Evolutionary conservation across 345 rosid species (phyloP), one percentile per base, ranked within the genome.

Genomic region (Moringa oleifera): DNA sequence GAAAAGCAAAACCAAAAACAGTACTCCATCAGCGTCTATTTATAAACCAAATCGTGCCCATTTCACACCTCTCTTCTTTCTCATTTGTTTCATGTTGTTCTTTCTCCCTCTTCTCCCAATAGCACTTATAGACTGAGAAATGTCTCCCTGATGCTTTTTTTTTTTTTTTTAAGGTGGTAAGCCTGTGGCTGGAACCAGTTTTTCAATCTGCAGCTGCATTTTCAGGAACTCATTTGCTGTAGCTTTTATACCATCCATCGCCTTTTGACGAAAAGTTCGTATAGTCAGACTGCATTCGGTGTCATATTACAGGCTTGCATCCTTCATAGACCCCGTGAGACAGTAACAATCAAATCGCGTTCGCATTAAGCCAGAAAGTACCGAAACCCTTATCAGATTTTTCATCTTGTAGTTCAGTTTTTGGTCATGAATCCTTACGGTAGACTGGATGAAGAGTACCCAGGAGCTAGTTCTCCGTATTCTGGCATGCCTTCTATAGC

Each of bases 391-490:
- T 18, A 37, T 33, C 25, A 37, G 46, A 17, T 20, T 25, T 45
- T 25, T 4, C 0, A 10, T 47, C 28, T 1, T 58, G 5, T 28
- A 2, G 33, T 28, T 28, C 33, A 28, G 8, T 28, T 28, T 28
- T 8, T 8, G 33, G 22, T 45, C 55, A 63, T 70, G 67, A 57
- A 62, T 17, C 58, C 58, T n/a, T 47, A 18, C 33, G 67, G 64
- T 45, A 61, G 73, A 45, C 21, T 45, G 20, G 45, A 41, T 18
- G 28, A 41, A 36, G 70, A 69, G 47, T 56, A 61, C 61, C 15
- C 57, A 22, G 67, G 66, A 51, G 62, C 66, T 11, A 68, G 69
- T 9, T 36, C 61, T 7, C 53, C 76, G 7, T 23, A 25, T 25
- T 6, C 51, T n/a, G 31, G 3, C 37, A 24, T 20, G 61, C 12